phyloP scores from a whole-genome alignment of 164 flowering plant species.

The Liriodendron chinense region DNA sequence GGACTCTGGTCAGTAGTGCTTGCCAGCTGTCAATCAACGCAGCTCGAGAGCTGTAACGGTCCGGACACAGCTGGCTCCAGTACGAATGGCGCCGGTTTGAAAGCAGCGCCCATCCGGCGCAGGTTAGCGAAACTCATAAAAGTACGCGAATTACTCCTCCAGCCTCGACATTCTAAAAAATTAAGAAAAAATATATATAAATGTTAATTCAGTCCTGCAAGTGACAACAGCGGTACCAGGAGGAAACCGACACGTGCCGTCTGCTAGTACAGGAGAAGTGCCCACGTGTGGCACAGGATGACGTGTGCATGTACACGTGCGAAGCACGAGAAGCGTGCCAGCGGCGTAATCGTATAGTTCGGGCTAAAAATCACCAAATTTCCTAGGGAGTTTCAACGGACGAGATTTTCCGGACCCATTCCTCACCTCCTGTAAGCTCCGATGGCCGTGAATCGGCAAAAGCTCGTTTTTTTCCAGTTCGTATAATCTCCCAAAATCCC shows the following conservation, averaged over 20 bases:
- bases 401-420: constrained; percentile 19
- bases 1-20: background rate
- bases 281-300: background rate
- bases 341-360: background rate
- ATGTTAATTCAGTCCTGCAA: too few relatives aligned
- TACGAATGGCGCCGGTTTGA: too few relatives aligned
- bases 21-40: background rate
- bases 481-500: constrained; percentile 2
- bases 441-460: constrained; percentile 42
- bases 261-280: background rate
- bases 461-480: constrained; percentile 32
- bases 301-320: background rate
- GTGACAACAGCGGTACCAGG: background rate
- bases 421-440: constrained; percentile 40
- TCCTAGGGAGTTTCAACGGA: constrained; percentile 24
- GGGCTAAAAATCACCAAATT: constrained; percentile 44
- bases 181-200: too few relatives aligned
- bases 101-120: too few relatives aligned
- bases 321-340: background rate
- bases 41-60: background rate
- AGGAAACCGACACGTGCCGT: background rate
- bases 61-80: background rate
- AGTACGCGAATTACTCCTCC: too few relatives aligned
- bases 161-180: too few relatives aligned
- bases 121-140: too few relatives aligned